A percentile compares a stretch with the other conserved stretches of the same genome.
phyloP scores from a whole-genome alignment of 164 flowering plant genomes.

The Magnolia kwangsiensis region DNA sequence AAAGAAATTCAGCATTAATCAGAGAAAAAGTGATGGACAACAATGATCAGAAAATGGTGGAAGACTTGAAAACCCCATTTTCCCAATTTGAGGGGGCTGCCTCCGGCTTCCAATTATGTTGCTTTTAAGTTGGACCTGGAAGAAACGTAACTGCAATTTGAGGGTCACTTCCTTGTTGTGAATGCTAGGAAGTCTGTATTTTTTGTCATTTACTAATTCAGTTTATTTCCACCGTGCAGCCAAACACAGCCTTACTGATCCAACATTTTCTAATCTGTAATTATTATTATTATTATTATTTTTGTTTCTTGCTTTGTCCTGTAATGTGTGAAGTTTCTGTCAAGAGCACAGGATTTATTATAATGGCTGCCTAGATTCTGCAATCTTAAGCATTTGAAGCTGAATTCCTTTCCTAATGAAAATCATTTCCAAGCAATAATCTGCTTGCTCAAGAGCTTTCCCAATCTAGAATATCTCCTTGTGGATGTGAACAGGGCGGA shows the following conservation, averaged over 20 bases:
- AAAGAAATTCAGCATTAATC: too few species aligned
- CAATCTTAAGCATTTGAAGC: slow-evolving; percentile 1
- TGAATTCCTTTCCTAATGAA: not conserved
- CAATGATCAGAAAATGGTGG: too few species aligned
- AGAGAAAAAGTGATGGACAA: too few species aligned
- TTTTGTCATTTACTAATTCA: not conserved
- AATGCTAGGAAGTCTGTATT: not conserved
- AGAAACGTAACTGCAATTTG: not conserved
- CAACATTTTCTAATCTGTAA: not conserved
- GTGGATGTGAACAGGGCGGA: not conserved
- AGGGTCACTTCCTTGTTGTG: not conserved
- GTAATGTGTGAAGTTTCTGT: not conserved
- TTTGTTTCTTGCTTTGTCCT: not conserved
- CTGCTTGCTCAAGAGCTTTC: not conserved
- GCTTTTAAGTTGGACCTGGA: not conserved
- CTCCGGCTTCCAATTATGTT: not conserved
- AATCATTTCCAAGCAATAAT: not conserved
- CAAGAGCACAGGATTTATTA: not conserved
- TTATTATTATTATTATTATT: too few species aligned
- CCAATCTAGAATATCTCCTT: not conserved
- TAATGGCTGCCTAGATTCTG: not conserved
- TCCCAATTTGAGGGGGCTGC: too few species aligned
- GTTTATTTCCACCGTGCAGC: not conserved
- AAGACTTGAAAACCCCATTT: too few species aligned
- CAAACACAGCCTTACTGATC: not conserved